Base-by-base conservation (phyloP, 2,329 filamentous ascomycete species). In the Coniochaeta sp. region DNA sequence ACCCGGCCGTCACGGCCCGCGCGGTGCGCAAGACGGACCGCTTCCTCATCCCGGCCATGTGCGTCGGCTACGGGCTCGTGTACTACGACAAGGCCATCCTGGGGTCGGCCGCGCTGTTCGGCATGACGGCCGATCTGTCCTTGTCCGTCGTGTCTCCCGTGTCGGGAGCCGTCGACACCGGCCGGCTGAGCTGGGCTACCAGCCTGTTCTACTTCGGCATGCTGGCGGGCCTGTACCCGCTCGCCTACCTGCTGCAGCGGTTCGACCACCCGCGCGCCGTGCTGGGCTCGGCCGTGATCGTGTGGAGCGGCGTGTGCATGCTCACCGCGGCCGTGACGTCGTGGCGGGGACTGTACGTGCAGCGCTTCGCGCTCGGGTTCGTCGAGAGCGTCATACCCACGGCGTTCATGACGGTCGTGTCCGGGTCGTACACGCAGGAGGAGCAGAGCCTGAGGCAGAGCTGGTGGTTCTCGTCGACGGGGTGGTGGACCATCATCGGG, bases 141-240 rank as follows among this genome's bases (percentile, higher is more conserved):
- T 81, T 92, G 47, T 79, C 79, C 32, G 73, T 89, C 4, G 73
- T 81, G 14, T 66, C 70, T 1, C 74, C 73, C 0, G 70, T 65
- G 1, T 86, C 87, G 0, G 79, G 82, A 0, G 81, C 81, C 0
- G 82, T 81, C 17, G 82, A 89, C 68, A 91, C 89, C 0, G 80
- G 82, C 0, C 81, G 89, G 12, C 80, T 92, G 30, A 87, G 82
- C 65, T 92, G 89, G 89, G 89, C 89, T 2, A 91, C 88, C 0
- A 91, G 87, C 0, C 78, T 91, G 67, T 91, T 92, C 75, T 92
- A 91, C 75, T 91, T 92, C 65, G 89, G 89, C 40, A 89, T 90
- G 87, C 79, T 93, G 2, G 85, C 82, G 0, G 89, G 89, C 0
- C 75, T 89, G 3, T 91, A 90, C 63, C 89, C 89, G 1, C 85